These are phyloP conservation scores for Paracoccidioides brasiliensis DNA, from an alignment of 2,329 filamentous ascomycete genomes.

Conservation along the genomic window DNA sequence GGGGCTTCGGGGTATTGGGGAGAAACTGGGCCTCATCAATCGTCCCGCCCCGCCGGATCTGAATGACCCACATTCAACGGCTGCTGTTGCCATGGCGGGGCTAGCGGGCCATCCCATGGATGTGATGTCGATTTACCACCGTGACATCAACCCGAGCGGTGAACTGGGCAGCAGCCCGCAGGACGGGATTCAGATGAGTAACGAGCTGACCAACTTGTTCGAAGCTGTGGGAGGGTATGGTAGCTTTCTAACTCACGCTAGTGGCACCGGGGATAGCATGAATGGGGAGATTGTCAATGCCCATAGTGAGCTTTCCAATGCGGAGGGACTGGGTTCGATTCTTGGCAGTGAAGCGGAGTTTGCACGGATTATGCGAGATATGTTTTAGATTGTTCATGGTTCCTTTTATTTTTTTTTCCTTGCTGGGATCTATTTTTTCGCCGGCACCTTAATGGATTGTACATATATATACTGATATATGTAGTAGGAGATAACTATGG, in stretches of 20 bases:
- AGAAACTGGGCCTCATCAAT: conserved; percentile 43
- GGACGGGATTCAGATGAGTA: conserved; percentile 46
- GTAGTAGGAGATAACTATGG: neutral
- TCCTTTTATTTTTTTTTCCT: neutral
- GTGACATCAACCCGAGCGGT: conserved; percentile 17
- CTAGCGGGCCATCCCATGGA: conserved; percentile 50
- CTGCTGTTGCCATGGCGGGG: conserved; percentile 53
- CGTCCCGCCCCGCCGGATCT: conserved; percentile 27
- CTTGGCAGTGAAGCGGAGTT: conserved; percentile 47
- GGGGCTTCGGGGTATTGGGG: conserved; percentile 49
- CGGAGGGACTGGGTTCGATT: conserved; percentile 32
- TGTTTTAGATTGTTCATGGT: conserved; percentile 35
- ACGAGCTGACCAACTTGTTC: conserved; percentile 50
- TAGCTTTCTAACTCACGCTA: conserved; percentile 22
- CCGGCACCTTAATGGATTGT: neutral
- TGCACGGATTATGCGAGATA: conserved; percentile 44
- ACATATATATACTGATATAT: neutral
- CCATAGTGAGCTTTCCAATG: conserved; percentile 28
- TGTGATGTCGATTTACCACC: conserved; percentile 38
- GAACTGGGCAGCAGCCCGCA: conserved; percentile 41
- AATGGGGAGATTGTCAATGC: conserved; percentile 24
- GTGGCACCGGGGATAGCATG: conserved; percentile 21
- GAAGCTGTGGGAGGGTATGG: conserved; percentile 47
- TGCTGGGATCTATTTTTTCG: neutral
- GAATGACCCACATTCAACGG: conserved; percentile 46